Evolutionary conservation across 2,329 filamentous ascomycete genomes (phyloP).

Genomic region (Diaporthe longicolla): DNA sequence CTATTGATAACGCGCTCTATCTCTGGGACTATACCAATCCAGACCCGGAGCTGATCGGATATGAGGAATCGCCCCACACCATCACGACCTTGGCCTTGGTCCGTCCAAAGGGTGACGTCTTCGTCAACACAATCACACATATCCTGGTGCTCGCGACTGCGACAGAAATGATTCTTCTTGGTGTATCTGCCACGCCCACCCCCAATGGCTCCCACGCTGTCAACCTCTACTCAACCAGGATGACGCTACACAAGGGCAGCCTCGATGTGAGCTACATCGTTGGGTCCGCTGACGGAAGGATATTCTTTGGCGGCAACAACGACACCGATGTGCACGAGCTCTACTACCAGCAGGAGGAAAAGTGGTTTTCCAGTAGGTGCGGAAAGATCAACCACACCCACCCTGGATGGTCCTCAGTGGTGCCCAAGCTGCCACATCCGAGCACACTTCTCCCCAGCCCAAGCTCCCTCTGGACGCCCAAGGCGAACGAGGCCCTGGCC

Average conservation of each 20-base stretch:
- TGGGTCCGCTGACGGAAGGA: constrained; percentile 86
- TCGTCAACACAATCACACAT: constrained; percentile 87
- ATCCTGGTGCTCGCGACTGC: constrained; percentile 91
- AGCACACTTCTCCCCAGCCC: constrained; percentile 59
- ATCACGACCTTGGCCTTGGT: constrained; percentile 94
- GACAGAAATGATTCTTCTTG: constrained; percentile 87
- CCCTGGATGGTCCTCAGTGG: constrained; percentile 76
- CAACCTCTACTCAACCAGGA: constrained; percentile 88
- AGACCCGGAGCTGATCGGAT: constrained; percentile 92
- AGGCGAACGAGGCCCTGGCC: constrained; percentile 74
- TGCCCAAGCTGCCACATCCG: constrained; percentile 63
- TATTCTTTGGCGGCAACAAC: constrained; percentile 88
- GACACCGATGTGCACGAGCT: constrained; percentile 94
- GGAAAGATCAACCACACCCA: constrained; percentile 91
- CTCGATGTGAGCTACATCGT: constrained; percentile 83
- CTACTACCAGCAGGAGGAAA: constrained; percentile 96
- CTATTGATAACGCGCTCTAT: constrained; percentile 95
- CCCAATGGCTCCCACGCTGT: constrained; percentile 80
- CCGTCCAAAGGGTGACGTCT: constrained; percentile 87
- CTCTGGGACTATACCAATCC: constrained; percentile 97
- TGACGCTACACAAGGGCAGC: constrained; percentile 83
- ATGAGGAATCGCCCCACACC: constrained; percentile 87
- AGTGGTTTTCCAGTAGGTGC: constrained; percentile 93
- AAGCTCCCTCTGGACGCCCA: constrained; percentile 64
- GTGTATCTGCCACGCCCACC: constrained; percentile 77